Evolutionary conservation across 768 basidiomycete genomes (phyloP).

Genomic region (Neoboletus magnificus): DNA sequence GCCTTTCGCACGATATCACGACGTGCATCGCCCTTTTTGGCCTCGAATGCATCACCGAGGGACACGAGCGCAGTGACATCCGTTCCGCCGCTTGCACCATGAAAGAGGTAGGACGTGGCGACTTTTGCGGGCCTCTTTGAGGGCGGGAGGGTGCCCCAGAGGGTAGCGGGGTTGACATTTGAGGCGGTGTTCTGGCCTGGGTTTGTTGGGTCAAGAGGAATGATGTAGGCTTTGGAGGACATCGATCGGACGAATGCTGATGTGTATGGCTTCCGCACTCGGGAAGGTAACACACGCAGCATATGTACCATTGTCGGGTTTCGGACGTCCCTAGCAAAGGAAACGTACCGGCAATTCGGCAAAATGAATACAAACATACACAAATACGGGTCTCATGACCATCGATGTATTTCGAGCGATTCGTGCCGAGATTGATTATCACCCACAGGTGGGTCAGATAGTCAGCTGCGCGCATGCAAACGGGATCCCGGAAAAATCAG

Average conservation of each 20-base stretch:
- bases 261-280: constrained; percentile 18
- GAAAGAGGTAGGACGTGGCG: constrained; percentile 65
- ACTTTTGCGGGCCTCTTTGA: constrained; percentile 53
- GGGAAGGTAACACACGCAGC: constrained; percentile 15
- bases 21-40: constrained; percentile 43
- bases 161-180: constrained; percentile 42
- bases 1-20: constrained; percentile 70
- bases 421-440: background rate
- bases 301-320: constrained; percentile 24
- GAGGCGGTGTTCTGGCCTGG: constrained; percentile 29
- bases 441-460: background rate
- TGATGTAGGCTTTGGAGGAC: constrained; percentile 54
- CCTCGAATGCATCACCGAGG: constrained; percentile 52
- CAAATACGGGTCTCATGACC: constrained; percentile 2
- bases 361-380: background rate
- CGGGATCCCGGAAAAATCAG: background rate
- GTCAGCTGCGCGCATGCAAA: background rate
- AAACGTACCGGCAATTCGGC: background rate
- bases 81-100: constrained; percentile 42
- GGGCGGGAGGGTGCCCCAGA: constrained; percentile 52
- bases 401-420: background rate
- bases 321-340: constrained; percentile 20
- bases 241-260: constrained; percentile 37
- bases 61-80: constrained; percentile 54
- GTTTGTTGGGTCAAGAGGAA: constrained; percentile 53